Conservation (phyloP, 2,329 filamentous ascomycete genomes). For the Paracoccidioides lutzii region DNA sequence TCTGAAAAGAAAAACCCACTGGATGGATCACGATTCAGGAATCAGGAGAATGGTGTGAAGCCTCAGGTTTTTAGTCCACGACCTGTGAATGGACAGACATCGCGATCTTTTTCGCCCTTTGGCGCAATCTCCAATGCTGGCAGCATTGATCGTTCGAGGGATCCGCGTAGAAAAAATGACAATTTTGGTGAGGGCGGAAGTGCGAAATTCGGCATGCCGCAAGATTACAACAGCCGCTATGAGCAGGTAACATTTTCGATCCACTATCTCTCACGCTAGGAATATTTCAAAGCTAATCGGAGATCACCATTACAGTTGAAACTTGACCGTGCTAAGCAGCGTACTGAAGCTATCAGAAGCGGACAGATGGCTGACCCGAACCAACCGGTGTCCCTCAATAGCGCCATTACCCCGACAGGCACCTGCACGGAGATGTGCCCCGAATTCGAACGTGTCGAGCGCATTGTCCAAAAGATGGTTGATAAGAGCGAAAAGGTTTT, state of each 20-base stretch:
- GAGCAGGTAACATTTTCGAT: conserved; percentile 11
- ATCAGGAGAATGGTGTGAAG: not conserved
- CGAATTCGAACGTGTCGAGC: conserved; percentile 48
- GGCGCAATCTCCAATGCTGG: not conserved
- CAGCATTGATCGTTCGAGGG: conserved; percentile 9
- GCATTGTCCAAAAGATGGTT: conserved; percentile 50
- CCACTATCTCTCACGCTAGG: not conserved
- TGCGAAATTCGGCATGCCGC: not conserved
- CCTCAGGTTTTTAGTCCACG: not conserved
- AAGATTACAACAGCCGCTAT: conserved; percentile 11
- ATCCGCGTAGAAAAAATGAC: conserved; percentile 7
- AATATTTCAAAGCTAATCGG: conserved; percentile 2
- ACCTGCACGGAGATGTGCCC: conserved; percentile 53
- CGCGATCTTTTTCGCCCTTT: not conserved
- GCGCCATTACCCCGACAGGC: conserved; percentile 50
- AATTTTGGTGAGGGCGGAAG: not conserved
- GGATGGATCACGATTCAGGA: not conserved
- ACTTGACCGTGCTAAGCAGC: conserved; percentile 37
- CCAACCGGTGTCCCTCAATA: conserved; percentile 44
- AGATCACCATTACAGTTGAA: conserved; percentile 30
- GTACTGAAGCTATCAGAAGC: conserved; percentile 38
- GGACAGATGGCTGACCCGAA: conserved; percentile 47
- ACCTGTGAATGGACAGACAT: not conserved
- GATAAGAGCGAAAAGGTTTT: conserved; percentile 47
- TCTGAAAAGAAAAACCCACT: not conserved